Percentiles rank a stretch among this genome's conserved stretches.
Conservation (phyloP, 176 grass and related monocot genomes). For the Microstegium vimineum region DNA sequence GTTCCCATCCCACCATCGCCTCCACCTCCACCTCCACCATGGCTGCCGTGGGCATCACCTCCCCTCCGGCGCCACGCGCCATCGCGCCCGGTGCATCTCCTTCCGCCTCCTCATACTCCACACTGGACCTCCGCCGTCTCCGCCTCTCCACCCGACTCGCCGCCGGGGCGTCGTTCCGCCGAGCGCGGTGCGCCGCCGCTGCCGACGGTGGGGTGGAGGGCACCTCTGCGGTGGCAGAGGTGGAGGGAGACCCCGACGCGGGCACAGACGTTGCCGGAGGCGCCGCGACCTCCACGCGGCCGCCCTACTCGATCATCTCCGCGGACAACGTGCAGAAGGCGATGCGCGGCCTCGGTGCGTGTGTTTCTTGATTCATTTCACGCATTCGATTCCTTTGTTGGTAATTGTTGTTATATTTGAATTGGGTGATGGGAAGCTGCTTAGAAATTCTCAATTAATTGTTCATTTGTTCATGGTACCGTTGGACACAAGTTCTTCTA, state of each 20-base stretch:
- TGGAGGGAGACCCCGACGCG: conserved; percentile 11
- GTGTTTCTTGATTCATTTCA: conserved; percentile 4
- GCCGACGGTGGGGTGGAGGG: conserved; percentile 6
- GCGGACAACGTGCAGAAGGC: conserved; percentile 84
- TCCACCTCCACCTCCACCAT: conserved; percentile 19
- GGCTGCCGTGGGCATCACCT: conserved; percentile 30
- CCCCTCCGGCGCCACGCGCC: conserved; percentile 25
- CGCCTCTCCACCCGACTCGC: neutral
- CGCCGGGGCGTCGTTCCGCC: conserved; percentile 21
- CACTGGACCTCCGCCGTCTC: neutral
- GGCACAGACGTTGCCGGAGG: conserved; percentile 31
- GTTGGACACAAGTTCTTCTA: too few relatives aligned
- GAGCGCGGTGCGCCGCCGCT: conserved; percentile 33
- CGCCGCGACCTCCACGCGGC: conserved; percentile 40
- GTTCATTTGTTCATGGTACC: too few relatives aligned
- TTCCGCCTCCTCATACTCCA: neutral
- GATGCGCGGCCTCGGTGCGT: conserved; percentile 68
- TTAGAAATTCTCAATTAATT: neutral
- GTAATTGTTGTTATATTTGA: neutral
- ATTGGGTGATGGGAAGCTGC: neutral
- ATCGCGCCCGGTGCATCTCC: neutral
- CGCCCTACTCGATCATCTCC: conserved; percentile 67
- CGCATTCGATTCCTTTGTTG: neutral
- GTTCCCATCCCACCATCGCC: neutral
- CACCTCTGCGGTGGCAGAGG: neutral